Conservation (phyloP, 1,139 yeast species). For the Debaryomycetaceae sp. region DNA sequence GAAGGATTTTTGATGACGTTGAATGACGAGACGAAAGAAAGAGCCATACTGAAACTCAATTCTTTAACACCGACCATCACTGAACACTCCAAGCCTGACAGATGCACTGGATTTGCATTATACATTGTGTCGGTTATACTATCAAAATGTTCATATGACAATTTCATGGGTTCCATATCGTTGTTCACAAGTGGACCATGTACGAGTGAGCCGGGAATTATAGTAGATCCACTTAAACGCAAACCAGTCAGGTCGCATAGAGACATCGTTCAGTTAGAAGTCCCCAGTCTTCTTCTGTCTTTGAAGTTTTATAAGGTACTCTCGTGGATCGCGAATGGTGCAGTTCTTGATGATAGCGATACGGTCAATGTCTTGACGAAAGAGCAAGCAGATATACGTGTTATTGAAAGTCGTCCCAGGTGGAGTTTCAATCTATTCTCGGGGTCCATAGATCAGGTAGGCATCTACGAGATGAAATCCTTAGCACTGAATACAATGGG, state of each 20-base stretch:
- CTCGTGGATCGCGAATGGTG: constrained; percentile 31
- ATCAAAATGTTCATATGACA: constrained; percentile 13
- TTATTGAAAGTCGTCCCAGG: constrained; percentile 17
- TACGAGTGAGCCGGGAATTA: constrained; percentile 31
- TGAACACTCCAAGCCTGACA: constrained; percentile 23
- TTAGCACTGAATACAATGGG: constrained; percentile 31
- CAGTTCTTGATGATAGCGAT: constrained; percentile 13
- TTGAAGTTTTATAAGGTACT: constrained; percentile 28
- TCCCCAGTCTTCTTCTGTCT: constrained; percentile 22
- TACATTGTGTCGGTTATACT: constrained; percentile 21
- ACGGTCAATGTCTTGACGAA: constrained; percentile 15
- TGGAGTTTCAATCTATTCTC: constrained; percentile 31
- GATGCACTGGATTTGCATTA: constrained; percentile 33
- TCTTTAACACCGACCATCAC: constrained; percentile 23
- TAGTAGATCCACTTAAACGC: constrained; percentile 16
- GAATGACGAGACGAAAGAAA: neutral
- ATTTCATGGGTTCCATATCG: constrained; percentile 23
- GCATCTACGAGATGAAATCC: constrained; percentile 37
- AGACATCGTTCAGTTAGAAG: constrained; percentile 28
- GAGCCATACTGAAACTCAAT: constrained; percentile 11
- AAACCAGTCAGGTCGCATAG: constrained; percentile 29
- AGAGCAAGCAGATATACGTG: constrained; percentile 24
- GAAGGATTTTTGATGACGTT: constrained; percentile 3
- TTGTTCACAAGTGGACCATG: constrained; percentile 36
- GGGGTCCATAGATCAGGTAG: constrained; percentile 41